Conservation (phyloP, 768 basidiomycete species). For the Kockovaella imperatae region DNA sequence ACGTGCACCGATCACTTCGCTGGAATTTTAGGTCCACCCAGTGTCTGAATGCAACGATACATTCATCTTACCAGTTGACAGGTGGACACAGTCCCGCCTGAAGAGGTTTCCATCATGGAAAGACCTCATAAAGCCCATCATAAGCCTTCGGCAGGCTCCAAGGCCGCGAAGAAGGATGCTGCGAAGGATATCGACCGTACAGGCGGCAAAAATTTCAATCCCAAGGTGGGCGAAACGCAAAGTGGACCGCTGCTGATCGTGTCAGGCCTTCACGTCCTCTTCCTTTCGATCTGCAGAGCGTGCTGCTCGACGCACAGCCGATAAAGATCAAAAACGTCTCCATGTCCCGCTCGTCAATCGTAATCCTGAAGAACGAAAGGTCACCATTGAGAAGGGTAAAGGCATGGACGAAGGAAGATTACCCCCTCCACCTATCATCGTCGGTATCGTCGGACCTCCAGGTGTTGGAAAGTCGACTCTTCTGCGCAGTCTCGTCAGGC, state of each 20-base stretch:
- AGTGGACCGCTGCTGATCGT: constrained; percentile 1
- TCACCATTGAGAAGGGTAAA: constrained; percentile 40
- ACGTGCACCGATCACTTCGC: too few relatives aligned
- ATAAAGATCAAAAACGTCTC: constrained; percentile 85
- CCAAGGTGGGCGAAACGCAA: constrained; percentile 70
- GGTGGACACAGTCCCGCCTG: not conserved
- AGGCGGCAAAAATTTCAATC: constrained; percentile 72
- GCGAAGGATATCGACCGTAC: constrained; percentile 59
- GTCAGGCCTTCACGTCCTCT: constrained; percentile 79
- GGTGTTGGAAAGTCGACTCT: constrained; percentile 93
- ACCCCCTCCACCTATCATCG: constrained; percentile 82
- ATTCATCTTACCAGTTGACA: not conserved
- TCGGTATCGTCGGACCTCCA: constrained; percentile 91
- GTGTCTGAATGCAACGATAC: too few relatives aligned
- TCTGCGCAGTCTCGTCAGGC: constrained; percentile 77
- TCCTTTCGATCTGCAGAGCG: constrained; percentile 82
- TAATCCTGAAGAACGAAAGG: constrained; percentile 57
- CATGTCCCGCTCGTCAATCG: constrained; percentile 95
- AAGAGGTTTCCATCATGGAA: constrained; percentile 44
- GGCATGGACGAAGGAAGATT: constrained; percentile 53
- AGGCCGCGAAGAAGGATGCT: constrained; percentile 64
- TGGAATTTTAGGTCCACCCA: too few relatives aligned
- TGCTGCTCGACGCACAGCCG: constrained; percentile 81
- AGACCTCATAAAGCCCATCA: constrained; percentile 76
- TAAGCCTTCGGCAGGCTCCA: constrained; percentile 61